These are phyloP conservation scores for Penicillium brevicompactum DNA, from an alignment of 2,329 filamentous ascomycete genomes.

Conservation along the genomic window DNA sequence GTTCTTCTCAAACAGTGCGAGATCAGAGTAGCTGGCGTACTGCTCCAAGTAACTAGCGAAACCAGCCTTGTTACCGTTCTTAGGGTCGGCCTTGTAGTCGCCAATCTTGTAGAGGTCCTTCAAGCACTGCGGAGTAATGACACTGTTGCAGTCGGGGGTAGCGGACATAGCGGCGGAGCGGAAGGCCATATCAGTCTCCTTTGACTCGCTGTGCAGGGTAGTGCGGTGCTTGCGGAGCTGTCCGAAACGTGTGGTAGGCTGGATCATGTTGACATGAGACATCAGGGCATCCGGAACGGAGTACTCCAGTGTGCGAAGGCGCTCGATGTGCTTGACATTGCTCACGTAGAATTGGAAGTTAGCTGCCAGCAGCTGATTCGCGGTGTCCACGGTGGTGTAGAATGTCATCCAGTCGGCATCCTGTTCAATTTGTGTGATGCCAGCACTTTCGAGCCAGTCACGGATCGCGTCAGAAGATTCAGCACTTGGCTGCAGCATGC, in stretches of 20 bases:
- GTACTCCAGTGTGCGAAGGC: slow-evolving; percentile 44
- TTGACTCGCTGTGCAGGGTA: slow-evolving; percentile 26
- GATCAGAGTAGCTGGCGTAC: slow-evolving; percentile 52
- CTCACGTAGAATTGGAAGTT: slow-evolving; percentile 44
- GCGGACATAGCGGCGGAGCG: slow-evolving; percentile 19
- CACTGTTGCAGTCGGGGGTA: slow-evolving; percentile 42
- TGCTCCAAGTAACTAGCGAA: slow-evolving; percentile 53
- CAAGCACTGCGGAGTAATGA: slow-evolving; percentile 51
- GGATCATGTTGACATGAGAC: slow-evolving; percentile 42
- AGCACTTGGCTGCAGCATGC: slow-evolving; percentile 50
- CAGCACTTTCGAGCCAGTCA: slow-evolving; percentile 49
- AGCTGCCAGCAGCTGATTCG: slow-evolving; percentile 41
- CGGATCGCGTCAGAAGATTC: slow-evolving; percentile 45
- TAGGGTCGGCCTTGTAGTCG: slow-evolving; percentile 40
- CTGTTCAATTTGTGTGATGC: slow-evolving; percentile 38
- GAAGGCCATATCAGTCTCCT: slow-evolving; percentile 19
- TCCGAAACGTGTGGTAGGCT: slow-evolving; percentile 47
- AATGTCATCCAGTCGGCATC: slow-evolving; percentile 45
- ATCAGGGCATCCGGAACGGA: slow-evolving; percentile 40
- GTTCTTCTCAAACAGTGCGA: slow-evolving; percentile 42
- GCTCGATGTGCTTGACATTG: slow-evolving; percentile 25
- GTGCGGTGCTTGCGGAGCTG: slow-evolving; percentile 34
- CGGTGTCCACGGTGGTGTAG: slow-evolving; percentile 36
- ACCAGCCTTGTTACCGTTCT: slow-evolving; percentile 43
- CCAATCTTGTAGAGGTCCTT: slow-evolving; percentile 51